phyloP scores from a whole-genome alignment of 2,329 filamentous ascomycete genomes.

The Pseudogymnoascus sp. region DNA sequence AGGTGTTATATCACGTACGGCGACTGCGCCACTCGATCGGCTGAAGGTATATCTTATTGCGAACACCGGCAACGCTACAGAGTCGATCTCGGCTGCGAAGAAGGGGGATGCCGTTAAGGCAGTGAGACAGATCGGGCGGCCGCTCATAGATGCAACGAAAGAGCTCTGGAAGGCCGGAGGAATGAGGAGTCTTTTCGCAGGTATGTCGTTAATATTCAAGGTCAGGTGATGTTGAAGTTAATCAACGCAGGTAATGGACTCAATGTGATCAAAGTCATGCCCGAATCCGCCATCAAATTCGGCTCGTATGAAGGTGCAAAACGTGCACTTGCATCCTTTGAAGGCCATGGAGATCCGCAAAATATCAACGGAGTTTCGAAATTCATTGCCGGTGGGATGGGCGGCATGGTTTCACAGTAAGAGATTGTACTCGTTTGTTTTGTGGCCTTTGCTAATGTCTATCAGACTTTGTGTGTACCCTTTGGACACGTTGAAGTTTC shows the following conservation, averaged over 20 bases:
- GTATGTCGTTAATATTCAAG: slow-evolving; percentile 40
- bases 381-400: slow-evolving; percentile 82
- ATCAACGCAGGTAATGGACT: slow-evolving; percentile 70
- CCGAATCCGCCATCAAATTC: slow-evolving; percentile 96
- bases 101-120: slow-evolving; percentile 59
- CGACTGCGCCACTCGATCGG: slow-evolving; percentile 91
- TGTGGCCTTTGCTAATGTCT: slow-evolving; percentile 19
- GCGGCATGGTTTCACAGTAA: slow-evolving; percentile 88
- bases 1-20: slow-evolving; percentile 88
- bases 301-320: slow-evolving; percentile 96
- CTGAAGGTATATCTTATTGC: slow-evolving; percentile 97
- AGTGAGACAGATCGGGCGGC: slow-evolving; percentile 55
- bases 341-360: slow-evolving; percentile 77
- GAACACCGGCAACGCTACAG: slow-evolving; percentile 59
- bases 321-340: slow-evolving; percentile 71
- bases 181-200: slow-evolving; percentile 82
- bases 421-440: slow-evolving; percentile 26
- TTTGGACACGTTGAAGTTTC: slow-evolving; percentile 46
- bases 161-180: slow-evolving; percentile 83
- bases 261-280: slow-evolving; percentile 97
- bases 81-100: slow-evolving; percentile 58
- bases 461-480: slow-evolving; percentile 74
- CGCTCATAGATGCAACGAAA: slow-evolving; percentile 63
- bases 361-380: slow-evolving; percentile 77
- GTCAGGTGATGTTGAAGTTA: slow-evolving; percentile 12